Percentiles rank a stretch among this genome's conserved stretches.
Conservation (phyloP, 1,139 yeast genomes). For the Meyerozyma sp. region DNA sequence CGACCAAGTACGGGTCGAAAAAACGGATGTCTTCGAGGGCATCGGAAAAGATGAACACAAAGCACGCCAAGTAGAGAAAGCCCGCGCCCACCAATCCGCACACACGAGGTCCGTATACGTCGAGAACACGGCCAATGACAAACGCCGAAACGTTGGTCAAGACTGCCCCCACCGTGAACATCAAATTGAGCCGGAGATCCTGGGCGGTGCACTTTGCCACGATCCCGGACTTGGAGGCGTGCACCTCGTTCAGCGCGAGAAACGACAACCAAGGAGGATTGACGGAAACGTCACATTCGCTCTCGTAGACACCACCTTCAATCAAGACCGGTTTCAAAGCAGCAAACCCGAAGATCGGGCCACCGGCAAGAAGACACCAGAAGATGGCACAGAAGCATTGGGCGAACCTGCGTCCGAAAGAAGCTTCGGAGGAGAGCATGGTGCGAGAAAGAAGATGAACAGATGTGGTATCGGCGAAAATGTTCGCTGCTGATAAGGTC, state of each 20-base stretch:
- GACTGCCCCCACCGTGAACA: slow-evolving; percentile 84
- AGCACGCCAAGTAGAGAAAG: slow-evolving; percentile 49
- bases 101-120: slow-evolving; percentile 71
- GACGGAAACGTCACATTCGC: slow-evolving; percentile 41
- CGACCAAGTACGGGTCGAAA: slow-evolving; percentile 58
- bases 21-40: slow-evolving; percentile 14
- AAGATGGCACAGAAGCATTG: slow-evolving; percentile 67
- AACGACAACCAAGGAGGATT: slow-evolving; percentile 6
- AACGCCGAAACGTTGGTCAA: slow-evolving; percentile 81
- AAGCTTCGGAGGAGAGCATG: not conserved
- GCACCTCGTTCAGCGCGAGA: slow-evolving; percentile 1
- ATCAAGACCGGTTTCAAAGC: slow-evolving; percentile 82
- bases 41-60: slow-evolving; percentile 37
- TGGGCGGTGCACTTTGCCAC: slow-evolving; percentile 56
- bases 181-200: slow-evolving; percentile 72
- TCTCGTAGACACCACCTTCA: slow-evolving; percentile 68
- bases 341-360: slow-evolving; percentile 92
- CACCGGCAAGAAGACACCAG: slow-evolving; percentile 91
- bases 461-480: not conserved
- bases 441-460: not conserved
- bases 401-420: slow-evolving; percentile 14
- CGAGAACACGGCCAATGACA: slow-evolving; percentile 75
- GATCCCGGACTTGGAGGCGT: slow-evolving; percentile 4
- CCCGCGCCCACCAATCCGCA: slow-evolving; percentile 73
- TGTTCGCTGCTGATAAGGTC: not conserved